Evolutionary conservation across 495 filamentous ascomycete species (phyloP), one percentile per base, ranked within the genome.

Genomic region (Parathielavia appendiculata): DNA sequence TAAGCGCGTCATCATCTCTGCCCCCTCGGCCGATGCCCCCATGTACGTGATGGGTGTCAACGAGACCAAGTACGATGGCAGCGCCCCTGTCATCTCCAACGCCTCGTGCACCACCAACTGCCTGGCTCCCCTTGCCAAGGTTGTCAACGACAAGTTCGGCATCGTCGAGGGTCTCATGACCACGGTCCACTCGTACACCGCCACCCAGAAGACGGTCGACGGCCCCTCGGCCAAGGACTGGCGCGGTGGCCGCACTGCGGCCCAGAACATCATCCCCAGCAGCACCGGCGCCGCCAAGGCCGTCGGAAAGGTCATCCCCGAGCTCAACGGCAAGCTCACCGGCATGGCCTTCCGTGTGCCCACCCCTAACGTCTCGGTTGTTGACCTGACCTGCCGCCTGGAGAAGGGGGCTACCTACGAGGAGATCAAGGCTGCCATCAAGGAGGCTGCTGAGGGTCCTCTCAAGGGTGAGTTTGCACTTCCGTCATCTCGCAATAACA

Each of bases 31-130:
- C 60, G 93, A 98, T 84, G 95, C 93, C 68, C 92, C 93, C 69
- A 98, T 98, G 93, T 98, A 93, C 83, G 93, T 98, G 70, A 96
- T 96, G 88, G 93, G 93, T 75, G 93, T 98, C 78, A 98, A 98
- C 84, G 82, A 97, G 77, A 81, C 89, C 75, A 79, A 76, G 67
- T 98, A 98, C 85, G 91, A 86, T 76, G 85, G 83, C 72, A 86
- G 89, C 73, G 82, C 93, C 73, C 79, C 89, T 66, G 85, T 98
- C 76, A 87, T 97, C 80, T 97, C 93, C 79, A 98, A 98, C 82
- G 93, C 93, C 65, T 97, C 95, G 68, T 98, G 93, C 81, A 98
- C 93, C 71, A 98, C 93, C 81, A 98, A 98, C 87, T 97, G 93
- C 86, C 81, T 98, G 74, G 93, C 93, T 76, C 93, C 93, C 70